phyloP scores from a whole-genome alignment of 2,329 filamentous ascomycete species.

The Arthrobotrys musiformis region DNA sequence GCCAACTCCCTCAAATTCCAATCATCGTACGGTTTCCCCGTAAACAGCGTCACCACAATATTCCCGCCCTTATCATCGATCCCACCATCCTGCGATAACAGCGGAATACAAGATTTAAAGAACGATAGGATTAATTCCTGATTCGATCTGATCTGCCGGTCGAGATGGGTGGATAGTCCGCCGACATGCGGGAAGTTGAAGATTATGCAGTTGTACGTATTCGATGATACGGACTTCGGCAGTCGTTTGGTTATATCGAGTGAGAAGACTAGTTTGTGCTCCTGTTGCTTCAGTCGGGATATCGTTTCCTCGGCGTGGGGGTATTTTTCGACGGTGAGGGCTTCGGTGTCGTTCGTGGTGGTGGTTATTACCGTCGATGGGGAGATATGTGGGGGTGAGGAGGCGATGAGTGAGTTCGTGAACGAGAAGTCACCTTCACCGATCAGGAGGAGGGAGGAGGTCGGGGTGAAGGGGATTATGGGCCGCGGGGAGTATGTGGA shows the following conservation, averaged over 20 bases:
- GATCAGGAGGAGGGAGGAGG: constrained; percentile 77
- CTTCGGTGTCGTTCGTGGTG: constrained; percentile 71
- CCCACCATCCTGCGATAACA: constrained; percentile 58
- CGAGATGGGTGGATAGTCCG: constrained; percentile 89
- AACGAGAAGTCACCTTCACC: constrained; percentile 87
- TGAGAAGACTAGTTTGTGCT: constrained; percentile 42
- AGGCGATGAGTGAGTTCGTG: constrained; percentile 69
- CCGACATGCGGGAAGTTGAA: constrained; percentile 99
- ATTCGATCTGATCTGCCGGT: constrained; percentile 91
- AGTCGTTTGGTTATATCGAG: constrained; percentile 61
- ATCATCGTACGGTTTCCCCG: constrained; percentile 90
- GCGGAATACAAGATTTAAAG: constrained; percentile 19
- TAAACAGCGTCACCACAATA: constrained; percentile 82
- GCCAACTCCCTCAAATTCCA: constrained; percentile 84
- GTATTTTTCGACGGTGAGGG: constrained; percentile 75
- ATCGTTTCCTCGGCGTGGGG: constrained; percentile 69
- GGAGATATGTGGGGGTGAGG: constrained; percentile 15
- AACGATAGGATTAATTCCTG: constrained; percentile 65
- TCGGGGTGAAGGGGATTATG: constrained; percentile 72
- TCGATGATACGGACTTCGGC: constrained; percentile 58
- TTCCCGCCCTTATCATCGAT: constrained; percentile 55
- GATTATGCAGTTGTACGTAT: constrained; percentile 77
- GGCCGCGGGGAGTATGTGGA: neutral
- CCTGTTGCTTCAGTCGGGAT: too few relatives aligned
- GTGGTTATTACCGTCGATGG: constrained; percentile 67